Conservation (phyloP, 2,329 filamentous ascomycete genomes). For the Phoma sp. region DNA sequence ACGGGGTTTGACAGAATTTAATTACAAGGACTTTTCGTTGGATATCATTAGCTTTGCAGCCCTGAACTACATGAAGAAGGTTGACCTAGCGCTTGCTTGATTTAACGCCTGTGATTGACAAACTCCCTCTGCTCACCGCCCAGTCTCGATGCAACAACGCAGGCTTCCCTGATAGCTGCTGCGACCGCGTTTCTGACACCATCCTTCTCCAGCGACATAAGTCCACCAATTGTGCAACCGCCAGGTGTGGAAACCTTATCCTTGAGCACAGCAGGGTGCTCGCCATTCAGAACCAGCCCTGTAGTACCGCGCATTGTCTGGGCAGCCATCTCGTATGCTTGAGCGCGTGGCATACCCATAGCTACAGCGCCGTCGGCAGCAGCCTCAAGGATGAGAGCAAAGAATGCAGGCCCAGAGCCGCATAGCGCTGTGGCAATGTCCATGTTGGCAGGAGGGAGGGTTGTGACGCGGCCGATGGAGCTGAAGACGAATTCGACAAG, state of each 20-base stretch:
- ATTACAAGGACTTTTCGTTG: not conserved
- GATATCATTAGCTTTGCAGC: not conserved
- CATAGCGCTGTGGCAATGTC: constrained; percentile 76
- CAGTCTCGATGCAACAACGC: constrained; percentile 71
- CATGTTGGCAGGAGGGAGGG: constrained; percentile 71
- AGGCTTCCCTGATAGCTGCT: constrained; percentile 72
- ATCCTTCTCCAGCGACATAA: constrained; percentile 76
- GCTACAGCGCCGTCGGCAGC: constrained; percentile 78
- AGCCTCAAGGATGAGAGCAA: constrained; percentile 75
- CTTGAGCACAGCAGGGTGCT: constrained; percentile 75
- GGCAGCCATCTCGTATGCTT: constrained; percentile 77
- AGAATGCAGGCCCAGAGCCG: constrained; percentile 77
- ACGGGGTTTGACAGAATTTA: too few species aligned
- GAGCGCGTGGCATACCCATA: constrained; percentile 74
- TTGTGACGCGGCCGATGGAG: constrained; percentile 72
- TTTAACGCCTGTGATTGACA: constrained; percentile 52
- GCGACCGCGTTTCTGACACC: constrained; percentile 70
- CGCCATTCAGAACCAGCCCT: constrained; percentile 70
- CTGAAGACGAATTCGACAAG: constrained; percentile 80
- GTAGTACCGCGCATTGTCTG: constrained; percentile 79
- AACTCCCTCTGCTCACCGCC: constrained; percentile 58
- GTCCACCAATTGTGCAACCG: constrained; percentile 77
- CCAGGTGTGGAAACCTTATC: constrained; percentile 81
- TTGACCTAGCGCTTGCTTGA: too few species aligned
- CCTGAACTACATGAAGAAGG: too few species aligned